phyloP scores from a whole-genome alignment of 148 eudicot genomes.

The Rhododendron mucronatum region DNA sequence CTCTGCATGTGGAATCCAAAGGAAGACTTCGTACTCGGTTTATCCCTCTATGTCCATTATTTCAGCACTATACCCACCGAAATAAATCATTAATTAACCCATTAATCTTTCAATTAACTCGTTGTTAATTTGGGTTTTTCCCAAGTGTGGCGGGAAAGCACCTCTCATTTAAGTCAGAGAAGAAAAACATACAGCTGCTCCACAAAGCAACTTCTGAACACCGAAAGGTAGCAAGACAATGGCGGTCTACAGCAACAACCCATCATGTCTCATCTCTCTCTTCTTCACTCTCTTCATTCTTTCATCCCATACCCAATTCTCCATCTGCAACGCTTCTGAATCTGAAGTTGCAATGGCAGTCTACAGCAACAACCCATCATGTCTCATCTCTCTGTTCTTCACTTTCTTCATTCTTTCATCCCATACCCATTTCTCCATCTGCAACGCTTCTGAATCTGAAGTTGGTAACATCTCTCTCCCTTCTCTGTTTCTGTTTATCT shows the following conservation, averaged over 20 bases:
- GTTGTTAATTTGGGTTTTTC: no score
- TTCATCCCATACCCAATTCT: conserved; percentile 4
- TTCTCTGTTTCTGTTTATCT: background rate
- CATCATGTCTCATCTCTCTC: conserved; percentile 2
- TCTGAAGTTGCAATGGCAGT: conserved; percentile 9
- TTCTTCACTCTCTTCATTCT: conserved; percentile 6
- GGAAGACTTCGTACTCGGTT: background rate
- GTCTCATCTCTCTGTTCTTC: conserved; percentile 8
- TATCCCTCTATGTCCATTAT: no score
- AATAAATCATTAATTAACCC: no score
- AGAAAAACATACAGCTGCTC: background rate
- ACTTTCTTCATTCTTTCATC: conserved; percentile 6
- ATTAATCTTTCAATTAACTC: no score
- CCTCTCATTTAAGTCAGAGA: no score
- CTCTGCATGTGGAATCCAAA: background rate
- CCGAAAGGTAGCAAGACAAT: background rate
- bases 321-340: conserved; percentile 7
- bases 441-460: conserved; percentile 10
- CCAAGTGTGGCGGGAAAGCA: background rate
- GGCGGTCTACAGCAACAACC: background rate
- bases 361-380: background rate
- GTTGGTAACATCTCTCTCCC: conserved; percentile 14
- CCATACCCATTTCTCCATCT: background rate
- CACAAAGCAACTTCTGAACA: background rate
- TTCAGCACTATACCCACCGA: no score